Conservation (phyloP, 2,329 filamentous ascomycete species). For the Ilyonectria robusta region DNA sequence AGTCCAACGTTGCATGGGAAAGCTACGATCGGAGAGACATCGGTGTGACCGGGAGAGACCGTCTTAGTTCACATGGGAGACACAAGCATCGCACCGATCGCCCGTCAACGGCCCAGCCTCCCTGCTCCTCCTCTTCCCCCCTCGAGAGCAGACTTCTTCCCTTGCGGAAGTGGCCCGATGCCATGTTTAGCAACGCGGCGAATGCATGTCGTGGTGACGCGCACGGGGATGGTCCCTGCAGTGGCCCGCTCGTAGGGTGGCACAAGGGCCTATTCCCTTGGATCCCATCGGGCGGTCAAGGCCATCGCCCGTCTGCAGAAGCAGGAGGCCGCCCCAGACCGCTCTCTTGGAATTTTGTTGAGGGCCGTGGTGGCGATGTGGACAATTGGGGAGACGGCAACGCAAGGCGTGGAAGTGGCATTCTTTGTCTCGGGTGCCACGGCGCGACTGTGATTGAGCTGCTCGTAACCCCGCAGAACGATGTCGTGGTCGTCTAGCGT, state of each 20-base stretch:
- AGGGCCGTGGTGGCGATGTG: not conserved
- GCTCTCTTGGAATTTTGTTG: slow-evolving; percentile 32
- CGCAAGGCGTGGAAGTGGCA: not conserved
- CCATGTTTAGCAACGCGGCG: slow-evolving; percentile 43
- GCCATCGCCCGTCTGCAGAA: slow-evolving; percentile 30
- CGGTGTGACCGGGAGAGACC: not conserved
- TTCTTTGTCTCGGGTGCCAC: not conserved
- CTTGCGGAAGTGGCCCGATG: slow-evolving; percentile 21
- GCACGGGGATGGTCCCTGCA: slow-evolving; percentile 36
- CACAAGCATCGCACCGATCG: slow-evolving; percentile 2
- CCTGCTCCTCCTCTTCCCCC: not conserved
- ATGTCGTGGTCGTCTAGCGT: not conserved
- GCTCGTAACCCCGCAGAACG: not conserved
- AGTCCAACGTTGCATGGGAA: not conserved
- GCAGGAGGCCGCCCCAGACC: slow-evolving; percentile 39
- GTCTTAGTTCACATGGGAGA: not conserved
- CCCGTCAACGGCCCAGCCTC: not conserved
- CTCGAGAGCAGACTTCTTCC: slow-evolving; percentile 8
- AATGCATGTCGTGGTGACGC: slow-evolving; percentile 36
- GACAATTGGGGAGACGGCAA: not conserved
- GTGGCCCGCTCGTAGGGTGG: slow-evolving; percentile 31
- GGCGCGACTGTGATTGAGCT: not conserved
- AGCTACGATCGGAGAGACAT: not conserved
- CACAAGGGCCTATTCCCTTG: slow-evolving; percentile 14
- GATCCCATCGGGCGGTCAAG: slow-evolving; percentile 39